Conservation (phyloP, 108 stramenopile species). For the Fragilariopsis cylindrus region DNA sequence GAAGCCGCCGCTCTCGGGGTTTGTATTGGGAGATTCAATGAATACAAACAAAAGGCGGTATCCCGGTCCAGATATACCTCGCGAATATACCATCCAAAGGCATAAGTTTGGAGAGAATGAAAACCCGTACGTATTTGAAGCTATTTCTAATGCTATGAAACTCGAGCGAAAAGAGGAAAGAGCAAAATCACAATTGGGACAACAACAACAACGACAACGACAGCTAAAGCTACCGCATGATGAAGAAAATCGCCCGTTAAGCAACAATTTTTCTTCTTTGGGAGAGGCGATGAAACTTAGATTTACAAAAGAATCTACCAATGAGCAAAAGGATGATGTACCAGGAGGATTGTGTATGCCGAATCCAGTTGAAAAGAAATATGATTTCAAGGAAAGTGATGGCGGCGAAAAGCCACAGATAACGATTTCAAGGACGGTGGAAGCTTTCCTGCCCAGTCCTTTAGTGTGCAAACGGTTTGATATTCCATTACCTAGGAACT, state of each 20-base stretch:
- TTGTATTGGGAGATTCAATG: conserved; percentile 44
- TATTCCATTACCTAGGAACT: conserved; percentile 33
- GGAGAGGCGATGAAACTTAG: conserved; percentile 51
- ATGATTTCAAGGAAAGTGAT: background rate
- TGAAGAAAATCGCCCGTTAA: conserved; percentile 27
- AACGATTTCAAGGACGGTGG: conserved; percentile 23
- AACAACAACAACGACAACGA: conserved; percentile 3
- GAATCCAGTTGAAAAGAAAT: conserved; percentile 10
- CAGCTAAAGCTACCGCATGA: conserved; percentile 6
- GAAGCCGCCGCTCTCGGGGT: conserved; percentile 44
- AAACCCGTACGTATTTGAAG: conserved; percentile 32
- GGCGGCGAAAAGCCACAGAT: conserved; percentile 6
- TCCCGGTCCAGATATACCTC: conserved; percentile 58
- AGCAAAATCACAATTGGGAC: background rate
- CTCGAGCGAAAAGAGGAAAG: conserved; percentile 24
- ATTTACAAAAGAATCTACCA: conserved; percentile 29
- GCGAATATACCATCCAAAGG: conserved; percentile 33
- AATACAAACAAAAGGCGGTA: conserved; percentile 40
- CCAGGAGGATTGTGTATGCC: conserved; percentile 31
- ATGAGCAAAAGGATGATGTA: background rate
- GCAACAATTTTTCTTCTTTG: conserved; percentile 38
- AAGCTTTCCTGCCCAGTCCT: conserved; percentile 39
- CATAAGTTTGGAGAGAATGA: conserved; percentile 52
- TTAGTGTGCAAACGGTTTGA: conserved; percentile 61
- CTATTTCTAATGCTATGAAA: conserved; percentile 33